Percentiles rank a stretch among this genome's conserved stretches.
These are phyloP conservation scores for Rhodotorula sp. DNA, from an alignment of 1,284 basidiomycete genomes.

Conservation along the genomic window DNA sequence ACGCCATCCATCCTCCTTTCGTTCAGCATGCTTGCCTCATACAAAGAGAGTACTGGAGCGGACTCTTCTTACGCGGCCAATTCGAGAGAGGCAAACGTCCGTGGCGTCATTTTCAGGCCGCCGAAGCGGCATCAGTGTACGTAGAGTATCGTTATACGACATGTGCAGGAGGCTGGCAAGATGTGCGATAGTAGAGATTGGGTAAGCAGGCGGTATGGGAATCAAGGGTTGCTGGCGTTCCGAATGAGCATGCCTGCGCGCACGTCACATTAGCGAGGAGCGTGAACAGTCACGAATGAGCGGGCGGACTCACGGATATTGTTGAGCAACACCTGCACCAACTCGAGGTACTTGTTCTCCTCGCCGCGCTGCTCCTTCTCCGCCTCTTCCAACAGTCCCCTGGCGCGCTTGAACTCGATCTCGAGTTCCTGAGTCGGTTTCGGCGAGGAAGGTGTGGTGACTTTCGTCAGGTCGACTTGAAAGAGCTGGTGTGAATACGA, in stretches of 20 bases:
- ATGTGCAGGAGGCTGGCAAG: background rate
- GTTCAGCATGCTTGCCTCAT: too few species aligned
- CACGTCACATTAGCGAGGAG: too few species aligned
- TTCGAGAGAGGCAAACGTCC: too few species aligned
- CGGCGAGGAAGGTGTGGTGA: conserved; percentile 47
- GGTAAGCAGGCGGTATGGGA: too few species aligned
- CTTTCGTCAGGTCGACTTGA: conserved; percentile 89
- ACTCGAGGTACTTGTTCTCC: conserved; percentile 52
- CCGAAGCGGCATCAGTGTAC: too few species aligned
- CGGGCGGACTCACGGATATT: conserved; percentile 50
- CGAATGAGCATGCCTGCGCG: conserved; percentile 38
- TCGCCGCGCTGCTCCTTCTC: conserved; percentile 48
- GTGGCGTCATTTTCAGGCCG: too few species aligned
- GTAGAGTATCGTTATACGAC: background rate
- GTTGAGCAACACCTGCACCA: conserved; percentile 54
- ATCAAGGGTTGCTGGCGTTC: conserved; percentile 34
- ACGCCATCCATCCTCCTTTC: too few species aligned
- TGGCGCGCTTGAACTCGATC: conserved; percentile 56
- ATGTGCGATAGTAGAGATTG: too few species aligned
- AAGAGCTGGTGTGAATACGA: conserved; percentile 92
- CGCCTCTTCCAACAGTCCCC: conserved; percentile 53
- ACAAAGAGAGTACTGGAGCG: too few species aligned
- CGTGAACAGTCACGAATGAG: too few species aligned
- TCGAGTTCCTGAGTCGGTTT: conserved; percentile 56
- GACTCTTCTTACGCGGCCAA: too few species aligned